Evolutionary conservation across 371 early-diverging fungal genomes (phyloP).

Genomic region (Fennellomyces sp.): DNA sequence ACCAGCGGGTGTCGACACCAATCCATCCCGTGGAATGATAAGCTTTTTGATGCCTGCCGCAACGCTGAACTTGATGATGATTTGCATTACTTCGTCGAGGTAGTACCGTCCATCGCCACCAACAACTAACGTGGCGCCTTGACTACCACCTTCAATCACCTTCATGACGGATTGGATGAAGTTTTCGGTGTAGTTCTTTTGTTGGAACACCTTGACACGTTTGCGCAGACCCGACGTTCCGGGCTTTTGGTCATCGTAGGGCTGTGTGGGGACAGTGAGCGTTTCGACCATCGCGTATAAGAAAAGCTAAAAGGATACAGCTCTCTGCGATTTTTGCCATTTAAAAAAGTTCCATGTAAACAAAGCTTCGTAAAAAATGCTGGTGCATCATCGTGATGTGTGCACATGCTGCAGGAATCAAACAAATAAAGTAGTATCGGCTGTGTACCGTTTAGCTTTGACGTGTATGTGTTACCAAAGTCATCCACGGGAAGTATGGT

Average conservation of each 20-base stretch:
- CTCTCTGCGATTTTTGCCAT: too few relatives aligned
- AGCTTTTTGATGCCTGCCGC: slow-evolving; percentile 87
- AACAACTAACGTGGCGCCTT: slow-evolving; percentile 86
- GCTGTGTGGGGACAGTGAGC: slow-evolving; percentile 61
- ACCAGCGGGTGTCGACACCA: slow-evolving; percentile 95
- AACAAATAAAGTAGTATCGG: too few relatives aligned
- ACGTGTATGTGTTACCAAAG: too few relatives aligned
- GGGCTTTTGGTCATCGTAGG: slow-evolving; percentile 94
- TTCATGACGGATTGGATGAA: slow-evolving; percentile 86
- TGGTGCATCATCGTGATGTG: too few relatives aligned
- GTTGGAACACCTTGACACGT: slow-evolving; percentile 94
- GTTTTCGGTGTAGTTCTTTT: slow-evolving; percentile 93
- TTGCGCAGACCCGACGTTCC: slow-evolving; percentile 97
- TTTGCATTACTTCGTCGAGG: slow-evolving; percentile 83
- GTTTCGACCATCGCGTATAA: slow-evolving; percentile 30
- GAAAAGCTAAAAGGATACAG: too few relatives aligned
- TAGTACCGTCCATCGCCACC: slow-evolving; percentile 98
- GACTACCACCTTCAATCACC: slow-evolving; percentile 72
- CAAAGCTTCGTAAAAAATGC: too few relatives aligned
- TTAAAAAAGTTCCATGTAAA: too few relatives aligned
- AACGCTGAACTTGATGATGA: slow-evolving; percentile 85
- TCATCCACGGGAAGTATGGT: too few relatives aligned
- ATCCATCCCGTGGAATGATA: slow-evolving; percentile 91
- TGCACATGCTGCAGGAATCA: too few relatives aligned
- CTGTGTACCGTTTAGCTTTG: too few relatives aligned